phyloP scores from a whole-genome alignment of 176 grass and related monocot genomes.

The Luzula sylvatica region DNA sequence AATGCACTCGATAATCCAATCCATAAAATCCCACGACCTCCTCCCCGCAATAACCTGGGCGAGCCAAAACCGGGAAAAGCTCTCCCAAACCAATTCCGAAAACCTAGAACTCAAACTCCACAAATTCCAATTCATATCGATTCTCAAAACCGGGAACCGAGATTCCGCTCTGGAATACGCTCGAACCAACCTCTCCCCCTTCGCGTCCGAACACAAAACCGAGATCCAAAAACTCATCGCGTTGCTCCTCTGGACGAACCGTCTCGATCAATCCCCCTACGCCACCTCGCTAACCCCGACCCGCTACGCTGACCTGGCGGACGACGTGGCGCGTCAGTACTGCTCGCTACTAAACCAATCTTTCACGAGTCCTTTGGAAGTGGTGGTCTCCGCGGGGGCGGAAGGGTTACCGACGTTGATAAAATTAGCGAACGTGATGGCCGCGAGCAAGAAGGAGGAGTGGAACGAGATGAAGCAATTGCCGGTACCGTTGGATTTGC shows the following conservation, averaged over 20 bases:
- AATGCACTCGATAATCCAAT: constrained; percentile 70
- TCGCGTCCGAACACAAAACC: constrained; percentile 32
- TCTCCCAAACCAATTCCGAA: constrained; percentile 52
- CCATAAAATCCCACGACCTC: constrained; percentile 65
- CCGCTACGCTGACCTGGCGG: constrained; percentile 55
- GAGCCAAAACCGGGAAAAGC: constrained; percentile 39
- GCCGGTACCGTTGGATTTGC: constrained; percentile 61
- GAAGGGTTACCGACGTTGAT: constrained; percentile 73
- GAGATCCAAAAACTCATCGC: constrained; percentile 65
- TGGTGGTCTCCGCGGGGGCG: constrained; percentile 54
- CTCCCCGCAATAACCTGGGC: constrained; percentile 70
- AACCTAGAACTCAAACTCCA: constrained; percentile 83
- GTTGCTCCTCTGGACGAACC: constrained; percentile 54
- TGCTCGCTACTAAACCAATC: constrained; percentile 63
- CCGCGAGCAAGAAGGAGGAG: constrained; percentile 56
- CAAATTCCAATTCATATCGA: constrained; percentile 65
- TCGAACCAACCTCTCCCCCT: constrained; percentile 37
- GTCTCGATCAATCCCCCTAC: constrained; percentile 75
- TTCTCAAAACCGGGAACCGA: constrained; percentile 45
- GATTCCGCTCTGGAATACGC: constrained; percentile 53
- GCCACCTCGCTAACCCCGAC: constrained; percentile 41
- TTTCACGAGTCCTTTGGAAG: constrained; percentile 40
- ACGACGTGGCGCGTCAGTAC: constrained; percentile 67
- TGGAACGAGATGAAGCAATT: constrained; percentile 92
- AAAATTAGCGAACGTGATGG: constrained; percentile 63